phyloP scores from a whole-genome alignment of 163 green algal genomes.

The Chlamydomonas reinhardtii region DNA sequence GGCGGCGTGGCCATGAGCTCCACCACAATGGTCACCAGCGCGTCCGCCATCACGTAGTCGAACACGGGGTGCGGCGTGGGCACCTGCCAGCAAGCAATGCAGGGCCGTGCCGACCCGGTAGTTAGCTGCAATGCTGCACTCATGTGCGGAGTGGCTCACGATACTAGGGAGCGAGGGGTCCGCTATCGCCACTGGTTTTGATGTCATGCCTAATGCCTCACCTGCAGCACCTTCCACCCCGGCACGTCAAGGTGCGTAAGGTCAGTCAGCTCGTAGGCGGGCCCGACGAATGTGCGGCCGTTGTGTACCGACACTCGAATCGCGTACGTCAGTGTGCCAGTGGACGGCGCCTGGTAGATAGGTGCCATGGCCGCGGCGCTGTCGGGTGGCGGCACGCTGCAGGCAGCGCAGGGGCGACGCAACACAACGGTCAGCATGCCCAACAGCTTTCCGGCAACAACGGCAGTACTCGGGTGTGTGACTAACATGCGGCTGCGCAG shows the following conservation, averaged over 20 bases:
- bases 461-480: too few species aligned
- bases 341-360: slow-evolving; percentile 45
- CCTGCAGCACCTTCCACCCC: slow-evolving; percentile 66
- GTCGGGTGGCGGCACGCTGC: slow-evolving; percentile 22
- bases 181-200: too few species aligned
- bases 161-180: too few species aligned
- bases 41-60: slow-evolving; percentile 65
- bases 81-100: slow-evolving; percentile 15
- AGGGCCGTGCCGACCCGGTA: too few species aligned
- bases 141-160: too few species aligned
- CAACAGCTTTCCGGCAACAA: too few species aligned
- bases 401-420: too few species aligned
- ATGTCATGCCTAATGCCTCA: too few species aligned
- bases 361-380: slow-evolving; percentile 1
- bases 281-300: slow-evolving; percentile 70
- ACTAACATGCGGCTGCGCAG: too few species aligned
- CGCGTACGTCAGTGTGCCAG: slow-evolving; percentile 52
- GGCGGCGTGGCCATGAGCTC: slow-evolving; percentile 62
- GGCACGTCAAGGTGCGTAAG: slow-evolving; percentile 61
- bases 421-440: neutral
- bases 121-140: too few species aligned
- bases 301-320: slow-evolving; percentile 68
- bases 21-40: slow-evolving; percentile 63
- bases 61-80: slow-evolving; percentile 58
- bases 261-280: slow-evolving; percentile 57